Evolutionary conservation across 2,329 filamentous ascomycete genomes (phyloP).

Genomic region (Pseudopyrenochaeta lycopersici): DNA sequence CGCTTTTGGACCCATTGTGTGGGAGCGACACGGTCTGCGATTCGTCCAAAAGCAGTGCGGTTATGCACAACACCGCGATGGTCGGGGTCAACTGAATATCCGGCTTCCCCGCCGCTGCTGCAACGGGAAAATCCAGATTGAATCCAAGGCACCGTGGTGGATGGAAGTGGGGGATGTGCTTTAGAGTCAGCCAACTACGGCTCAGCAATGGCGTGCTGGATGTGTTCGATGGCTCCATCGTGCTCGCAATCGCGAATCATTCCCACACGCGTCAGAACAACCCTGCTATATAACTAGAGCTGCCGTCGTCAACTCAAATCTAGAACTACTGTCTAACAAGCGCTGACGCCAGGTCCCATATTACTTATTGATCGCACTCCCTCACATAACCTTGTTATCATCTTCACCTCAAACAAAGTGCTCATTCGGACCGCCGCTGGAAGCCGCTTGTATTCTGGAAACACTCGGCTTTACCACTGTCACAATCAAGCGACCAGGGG

Average conservation of each 20-base stretch:
- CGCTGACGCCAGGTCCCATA: conserved; percentile 19
- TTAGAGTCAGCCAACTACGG: conserved; percentile 33
- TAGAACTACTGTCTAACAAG: conserved; percentile 30
- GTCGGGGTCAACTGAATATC: conserved; percentile 14
- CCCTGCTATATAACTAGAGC: conserved; percentile 29
- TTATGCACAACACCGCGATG: conserved; percentile 35
- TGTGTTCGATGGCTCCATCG: conserved; percentile 37
- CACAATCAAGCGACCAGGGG: conserved; percentile 16
- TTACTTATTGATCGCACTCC: conserved; percentile 34
- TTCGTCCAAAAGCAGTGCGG: conserved; percentile 26
- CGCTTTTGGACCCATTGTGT: conserved; percentile 17
- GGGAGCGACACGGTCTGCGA: conserved; percentile 21
- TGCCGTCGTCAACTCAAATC: conserved; percentile 37
- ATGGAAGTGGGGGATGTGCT: conserved; percentile 24
- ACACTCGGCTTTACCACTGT: conserved; percentile 39
- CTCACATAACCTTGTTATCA: conserved; percentile 23
- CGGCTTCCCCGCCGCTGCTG: conserved; percentile 14
- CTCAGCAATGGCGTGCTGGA: conserved; percentile 46
- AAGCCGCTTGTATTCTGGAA: conserved; percentile 41
- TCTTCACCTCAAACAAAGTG: conserved; percentile 23
- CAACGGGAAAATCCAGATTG: conserved; percentile 27
- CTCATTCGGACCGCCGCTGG: conserved; percentile 31
- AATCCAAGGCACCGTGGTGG: conserved; percentile 28
- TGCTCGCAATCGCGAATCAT: conserved; percentile 40
- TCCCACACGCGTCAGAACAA: conserved; percentile 34